Percentiles rank a stretch among this genome's conserved stretches.
Evolutionary conservation across 768 basidiomycete species (phyloP).

Genomic region (Pholiota molesta): DNA sequence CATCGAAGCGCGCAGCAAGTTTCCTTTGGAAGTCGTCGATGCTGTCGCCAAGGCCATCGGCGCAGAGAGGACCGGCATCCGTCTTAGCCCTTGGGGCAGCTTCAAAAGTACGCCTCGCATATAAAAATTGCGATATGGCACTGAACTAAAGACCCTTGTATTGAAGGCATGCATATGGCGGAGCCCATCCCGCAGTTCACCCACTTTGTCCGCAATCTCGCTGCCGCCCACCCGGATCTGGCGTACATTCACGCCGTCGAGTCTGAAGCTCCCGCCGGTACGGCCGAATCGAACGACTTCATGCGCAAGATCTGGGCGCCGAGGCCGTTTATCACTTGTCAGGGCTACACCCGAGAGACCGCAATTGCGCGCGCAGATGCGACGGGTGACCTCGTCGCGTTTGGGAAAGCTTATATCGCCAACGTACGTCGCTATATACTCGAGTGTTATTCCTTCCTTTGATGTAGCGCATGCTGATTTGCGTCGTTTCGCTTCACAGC

Average conservation of each 20-base stretch:
- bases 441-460: background rate
- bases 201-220: conserved; percentile 48
- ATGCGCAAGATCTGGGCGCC: conserved; percentile 50
- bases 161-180: conserved; percentile 46
- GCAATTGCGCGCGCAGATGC: conserved; percentile 41
- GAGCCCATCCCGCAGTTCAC: conserved; percentile 60
- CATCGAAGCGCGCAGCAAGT: conserved; percentile 60
- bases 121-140: background rate
- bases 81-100: conserved; percentile 58
- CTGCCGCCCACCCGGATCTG: conserved; percentile 40
- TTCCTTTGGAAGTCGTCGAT: conserved; percentile 57
- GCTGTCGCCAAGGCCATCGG: conserved; percentile 61
- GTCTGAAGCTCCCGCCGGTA: conserved; percentile 23
- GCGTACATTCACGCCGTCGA: conserved; percentile 60
- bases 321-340: conserved; percentile 41
- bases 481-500: conserved; percentile 28
- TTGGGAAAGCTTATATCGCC: conserved; percentile 33
- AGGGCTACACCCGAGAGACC: conserved; percentile 42
- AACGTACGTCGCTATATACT: conserved; percentile 31
- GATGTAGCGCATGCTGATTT: conserved; percentile 22
- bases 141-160: too few species aligned
- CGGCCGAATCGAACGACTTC: conserved; percentile 42
- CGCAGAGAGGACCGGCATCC: conserved; percentile 50
- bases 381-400: conserved; percentile 33
- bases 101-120: conserved; percentile 33